These are phyloP conservation scores for Alternaria arborescens DNA, from an alignment of 2,329 filamentous ascomycete species.

Conservation along the genomic window DNA sequence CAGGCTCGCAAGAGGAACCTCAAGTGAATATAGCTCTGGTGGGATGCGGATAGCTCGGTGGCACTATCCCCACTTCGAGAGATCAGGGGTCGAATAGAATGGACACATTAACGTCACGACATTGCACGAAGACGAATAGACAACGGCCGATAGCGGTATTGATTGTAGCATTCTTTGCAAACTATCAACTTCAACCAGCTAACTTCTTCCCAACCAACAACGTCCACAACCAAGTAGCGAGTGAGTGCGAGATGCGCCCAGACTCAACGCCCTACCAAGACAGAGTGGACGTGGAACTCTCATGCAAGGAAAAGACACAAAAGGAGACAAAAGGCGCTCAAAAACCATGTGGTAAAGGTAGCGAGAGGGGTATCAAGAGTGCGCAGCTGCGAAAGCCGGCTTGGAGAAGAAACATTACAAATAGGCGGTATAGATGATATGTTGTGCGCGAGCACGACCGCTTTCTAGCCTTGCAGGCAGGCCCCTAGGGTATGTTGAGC, in stretches of 20 bases:
- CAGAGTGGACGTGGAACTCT: conserved; percentile 51
- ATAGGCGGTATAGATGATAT: conserved; percentile 17
- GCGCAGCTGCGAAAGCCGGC: conserved; percentile 9
- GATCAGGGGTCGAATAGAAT: not conserved
- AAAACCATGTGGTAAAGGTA: conserved; percentile 5
- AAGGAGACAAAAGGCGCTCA: conserved; percentile 6
- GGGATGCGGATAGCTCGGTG: not conserved
- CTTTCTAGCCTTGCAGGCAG: conserved; percentile 24
- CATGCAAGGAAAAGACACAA: conserved; percentile 44
- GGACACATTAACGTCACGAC: not conserved
- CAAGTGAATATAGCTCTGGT: not conserved
- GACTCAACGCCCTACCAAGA: not conserved
- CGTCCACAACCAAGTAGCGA: conserved; percentile 1
- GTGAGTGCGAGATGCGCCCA: not conserved
- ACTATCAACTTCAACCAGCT: conserved; percentile 12
- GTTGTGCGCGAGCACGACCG: conserved; percentile 24
- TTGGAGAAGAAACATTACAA: conserved; percentile 22
- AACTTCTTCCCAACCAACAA: not conserved
- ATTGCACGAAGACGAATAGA: not conserved
- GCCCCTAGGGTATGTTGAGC: conserved; percentile 13
- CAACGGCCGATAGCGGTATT: not conserved
- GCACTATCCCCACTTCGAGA: not conserved
- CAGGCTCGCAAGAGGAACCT: not conserved
- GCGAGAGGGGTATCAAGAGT: conserved; percentile 25
- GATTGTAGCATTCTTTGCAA: conserved; percentile 8